These are phyloP conservation scores for Phytopythium sindhum DNA, from an alignment of 352 stramenopile species.

Conservation along the genomic window DNA sequence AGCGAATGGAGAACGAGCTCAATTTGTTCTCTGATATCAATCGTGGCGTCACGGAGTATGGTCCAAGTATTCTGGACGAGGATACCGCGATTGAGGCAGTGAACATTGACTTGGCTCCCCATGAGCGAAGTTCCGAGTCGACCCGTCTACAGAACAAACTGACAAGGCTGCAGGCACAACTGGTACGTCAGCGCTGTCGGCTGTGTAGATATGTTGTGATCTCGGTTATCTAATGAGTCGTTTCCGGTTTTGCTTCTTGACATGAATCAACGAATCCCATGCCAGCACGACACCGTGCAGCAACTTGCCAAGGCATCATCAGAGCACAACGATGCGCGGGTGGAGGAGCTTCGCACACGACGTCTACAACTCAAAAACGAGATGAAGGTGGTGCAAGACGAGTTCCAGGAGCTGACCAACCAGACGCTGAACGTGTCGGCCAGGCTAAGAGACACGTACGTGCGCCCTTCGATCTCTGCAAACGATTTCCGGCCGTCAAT, in stretches of 20 bases:
- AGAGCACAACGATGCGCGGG: constrained; percentile 45
- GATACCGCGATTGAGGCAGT: constrained; percentile 20
- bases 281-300: constrained; percentile 59
- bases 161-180: constrained; percentile 33
- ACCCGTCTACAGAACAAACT: constrained; percentile 46
- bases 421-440: constrained; percentile 24
- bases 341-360: constrained; percentile 45
- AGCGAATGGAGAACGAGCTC: constrained; percentile 62
- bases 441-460: constrained; percentile 20
- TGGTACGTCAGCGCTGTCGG: constrained; percentile 19
- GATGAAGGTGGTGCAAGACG: constrained; percentile 66
- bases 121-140: constrained; percentile 35
- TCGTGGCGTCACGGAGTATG: constrained; percentile 27
- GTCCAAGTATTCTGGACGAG: constrained; percentile 18
- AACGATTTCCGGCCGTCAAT: constrained; percentile 1
- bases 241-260: background rate
- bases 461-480: constrained; percentile 31
- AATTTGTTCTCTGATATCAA: constrained; percentile 34
- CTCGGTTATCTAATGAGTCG: background rate
- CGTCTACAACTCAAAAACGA: constrained; percentile 71
- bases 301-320: constrained; percentile 55
- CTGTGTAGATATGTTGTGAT: background rate
- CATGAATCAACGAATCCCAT: background rate
- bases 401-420: constrained; percentile 38
- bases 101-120: constrained; percentile 45